Base-by-base conservation (phyloP, 352 stramenopile genomes). In the Phytophthora citricola region DNA sequence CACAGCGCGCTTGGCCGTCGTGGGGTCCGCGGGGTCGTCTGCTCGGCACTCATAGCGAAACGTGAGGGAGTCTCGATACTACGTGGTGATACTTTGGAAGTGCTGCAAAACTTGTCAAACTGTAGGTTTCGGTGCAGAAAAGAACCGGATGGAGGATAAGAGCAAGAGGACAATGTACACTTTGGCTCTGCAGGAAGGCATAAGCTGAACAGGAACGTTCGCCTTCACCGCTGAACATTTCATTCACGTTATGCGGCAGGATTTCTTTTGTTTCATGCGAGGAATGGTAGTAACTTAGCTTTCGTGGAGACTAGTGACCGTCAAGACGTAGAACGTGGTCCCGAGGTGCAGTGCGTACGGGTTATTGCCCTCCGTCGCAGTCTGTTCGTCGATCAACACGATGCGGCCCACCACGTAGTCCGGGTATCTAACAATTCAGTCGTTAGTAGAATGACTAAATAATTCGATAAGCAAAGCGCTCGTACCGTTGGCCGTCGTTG, bases 341-440 rank as follows among this genome's bases (percentile, higher is more conserved):
- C 81, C 85, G 26, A 92, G 63, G 57, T 87, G 74, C 10, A 96
- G 64, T 2, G 75, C 74, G 76, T 93, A 96, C 11, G 89, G 89
- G 58, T 96, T 96, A 75, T 93, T 80, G 27, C 65, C 34, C 39
- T 96, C 89, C 12, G 75, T 91, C 34, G 89, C 85, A n/a, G 81
- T 78, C 50, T 94, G 87, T 67, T 95, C 85, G 69, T 96, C 89
- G 48, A 96, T 95, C 26, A 94, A 71, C 64, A 96, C 85, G 55
- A 96, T 95, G 54, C 87, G 87, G 2, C 89, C 89, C 52, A 96
- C 76, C 22, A 96, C 88, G 63, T 94, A 96, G 68, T 96, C 89
- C 0, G 89, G 89, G 65, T 95, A 96, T 70, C 88, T 96, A 47
- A 15, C 4, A 64, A 58, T 40, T 9, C 31, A 73, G 12, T 39